A percentile compares a stretch with the other conserved stretches of the same genome.
These are phyloP conservation scores for Pyrenophora teres DNA, from an alignment of 2,329 filamentous ascomycete species.

Conservation along the genomic window DNA sequence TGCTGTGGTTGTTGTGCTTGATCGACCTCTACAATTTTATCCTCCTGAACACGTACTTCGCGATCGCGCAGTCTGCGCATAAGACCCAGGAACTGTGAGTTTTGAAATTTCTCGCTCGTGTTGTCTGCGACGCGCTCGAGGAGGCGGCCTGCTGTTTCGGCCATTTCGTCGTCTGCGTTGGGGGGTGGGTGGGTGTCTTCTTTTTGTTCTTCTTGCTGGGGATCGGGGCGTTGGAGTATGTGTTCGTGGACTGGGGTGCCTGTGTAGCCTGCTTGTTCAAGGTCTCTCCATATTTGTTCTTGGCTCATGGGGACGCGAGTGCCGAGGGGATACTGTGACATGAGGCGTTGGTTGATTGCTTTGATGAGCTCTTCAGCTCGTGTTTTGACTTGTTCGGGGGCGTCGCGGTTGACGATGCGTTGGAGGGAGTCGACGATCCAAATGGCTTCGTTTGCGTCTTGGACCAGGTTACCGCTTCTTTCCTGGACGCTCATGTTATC, in stretches of 20 bases:
- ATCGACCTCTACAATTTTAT: conserved; percentile 65
- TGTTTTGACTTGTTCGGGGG: conserved; percentile 31
- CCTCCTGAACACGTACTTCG: conserved; percentile 73
- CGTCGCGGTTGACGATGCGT: conserved; percentile 32
- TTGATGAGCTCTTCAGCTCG: conserved; percentile 35
- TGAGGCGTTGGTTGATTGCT: conserved; percentile 42
- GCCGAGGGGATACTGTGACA: conserved; percentile 43
- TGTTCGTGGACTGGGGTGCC: conserved; percentile 23
- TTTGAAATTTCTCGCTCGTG: conserved; percentile 73
- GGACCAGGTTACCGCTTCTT: conserved; percentile 27
- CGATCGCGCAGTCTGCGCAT: conserved; percentile 76
- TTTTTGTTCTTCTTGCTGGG: conserved; percentile 30
- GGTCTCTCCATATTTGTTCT: conserved; percentile 36
- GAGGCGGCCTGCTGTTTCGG: conserved; percentile 71
- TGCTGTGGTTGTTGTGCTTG: conserved; percentile 1
- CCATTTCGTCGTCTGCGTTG: conserved; percentile 68
- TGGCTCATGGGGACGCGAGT: conserved; percentile 26
- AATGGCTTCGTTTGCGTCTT: conserved; percentile 39
- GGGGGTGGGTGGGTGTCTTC: conserved; percentile 6
- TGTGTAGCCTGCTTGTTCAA: conserved; percentile 40
- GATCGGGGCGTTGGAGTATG: conserved; percentile 33
- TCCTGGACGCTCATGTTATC: conserved; percentile 34
- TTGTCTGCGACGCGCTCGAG: conserved; percentile 71
- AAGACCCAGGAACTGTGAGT: conserved; percentile 75
- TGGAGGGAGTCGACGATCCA: conserved; percentile 42